Percentiles rank a stretch among this genome's conserved stretches.
These are phyloP conservation scores for Suillus spraguei DNA, from an alignment of 768 basidiomycete species.

Conservation along the genomic window DNA sequence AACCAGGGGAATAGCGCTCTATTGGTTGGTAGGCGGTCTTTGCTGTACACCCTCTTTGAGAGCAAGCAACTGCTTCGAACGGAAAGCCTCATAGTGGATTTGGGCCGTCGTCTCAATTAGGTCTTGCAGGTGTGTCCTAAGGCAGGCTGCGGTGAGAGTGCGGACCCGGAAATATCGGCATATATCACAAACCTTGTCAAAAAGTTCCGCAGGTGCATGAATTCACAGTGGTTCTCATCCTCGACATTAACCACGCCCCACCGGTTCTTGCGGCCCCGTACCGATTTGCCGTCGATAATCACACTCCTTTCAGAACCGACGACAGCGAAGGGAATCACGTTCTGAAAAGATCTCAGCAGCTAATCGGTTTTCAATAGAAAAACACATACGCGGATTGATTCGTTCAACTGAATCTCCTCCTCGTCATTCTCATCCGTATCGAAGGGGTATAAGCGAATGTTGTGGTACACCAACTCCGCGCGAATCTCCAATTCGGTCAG, in stretches of 20 bases:
- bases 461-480: conserved; percentile 87
- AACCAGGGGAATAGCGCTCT: conserved; percentile 12
- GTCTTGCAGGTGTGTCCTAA: conserved; percentile 94
- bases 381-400: conserved; percentile 77
- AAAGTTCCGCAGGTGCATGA: conserved; percentile 96
- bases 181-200: conserved; percentile 67
- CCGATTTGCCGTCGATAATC: conserved; percentile 93
- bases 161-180: not conserved
- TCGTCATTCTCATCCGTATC: conserved; percentile 96
- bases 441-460: conserved; percentile 95
- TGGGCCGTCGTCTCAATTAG: conserved; percentile 98
- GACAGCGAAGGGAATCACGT: conserved; percentile 94
- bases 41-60: conserved; percentile 93
- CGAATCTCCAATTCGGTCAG: conserved; percentile 66
- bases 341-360: conserved; percentile 44
- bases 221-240: conserved; percentile 96
- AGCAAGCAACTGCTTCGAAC: conserved; percentile 95
- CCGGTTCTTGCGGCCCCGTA: conserved; percentile 94
- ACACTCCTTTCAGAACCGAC: conserved; percentile 97
- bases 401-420: conserved; percentile 90
- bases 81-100: conserved; percentile 99
- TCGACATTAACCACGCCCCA: conserved; percentile 99
- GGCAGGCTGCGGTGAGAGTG: not conserved
- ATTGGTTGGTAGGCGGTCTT: conserved; percentile 49
- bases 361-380: not conserved